Percentiles rank a stretch among this genome's conserved stretches.
phyloP scores from a whole-genome alignment of 306 rosid species.

The Bauhinia variegata region DNA sequence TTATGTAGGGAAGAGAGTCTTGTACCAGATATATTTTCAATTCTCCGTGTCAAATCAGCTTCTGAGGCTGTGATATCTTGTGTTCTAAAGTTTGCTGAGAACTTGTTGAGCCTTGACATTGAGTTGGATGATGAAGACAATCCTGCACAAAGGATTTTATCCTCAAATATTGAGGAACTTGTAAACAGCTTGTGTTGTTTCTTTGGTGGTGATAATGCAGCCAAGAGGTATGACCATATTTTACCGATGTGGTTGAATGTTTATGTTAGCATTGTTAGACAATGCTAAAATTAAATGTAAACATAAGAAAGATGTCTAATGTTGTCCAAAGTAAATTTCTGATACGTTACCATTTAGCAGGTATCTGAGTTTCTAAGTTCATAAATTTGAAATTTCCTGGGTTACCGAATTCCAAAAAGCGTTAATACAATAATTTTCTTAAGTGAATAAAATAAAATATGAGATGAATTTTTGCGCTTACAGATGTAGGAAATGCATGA shows the following conservation, averaged over 20 bases:
- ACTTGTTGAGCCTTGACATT: constrained; percentile 69
- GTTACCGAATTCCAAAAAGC: no score
- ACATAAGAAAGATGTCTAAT: no score
- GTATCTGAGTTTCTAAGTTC: no score
- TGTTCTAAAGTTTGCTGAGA: constrained; percentile 80
- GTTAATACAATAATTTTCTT: no score
- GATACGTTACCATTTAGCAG: not conserved
- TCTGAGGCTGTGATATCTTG: constrained; percentile 70
- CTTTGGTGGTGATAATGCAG: constrained; percentile 64
- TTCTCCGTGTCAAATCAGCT: constrained; percentile 62
- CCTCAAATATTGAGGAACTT: constrained; percentile 65
- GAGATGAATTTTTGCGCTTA: no score
- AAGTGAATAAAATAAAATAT: no score
- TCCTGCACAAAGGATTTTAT: constrained; percentile 53
- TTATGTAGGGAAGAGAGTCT: constrained; percentile 67
- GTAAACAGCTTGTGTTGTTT: constrained; percentile 64
- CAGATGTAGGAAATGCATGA: not conserved
- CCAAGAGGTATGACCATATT: constrained; percentile 61
- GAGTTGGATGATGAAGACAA: constrained; percentile 60
- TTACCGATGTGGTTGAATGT: constrained; percentile 2
- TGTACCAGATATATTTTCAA: constrained; percentile 80
- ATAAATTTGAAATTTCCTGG: no score
- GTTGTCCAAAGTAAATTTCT: no score
- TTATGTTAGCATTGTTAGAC: not conserved
- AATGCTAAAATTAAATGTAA: no score